Evolutionary conservation across 163 green algal genomes (phyloP).

Genomic region (Trebouxia gelatinosa): DNA sequence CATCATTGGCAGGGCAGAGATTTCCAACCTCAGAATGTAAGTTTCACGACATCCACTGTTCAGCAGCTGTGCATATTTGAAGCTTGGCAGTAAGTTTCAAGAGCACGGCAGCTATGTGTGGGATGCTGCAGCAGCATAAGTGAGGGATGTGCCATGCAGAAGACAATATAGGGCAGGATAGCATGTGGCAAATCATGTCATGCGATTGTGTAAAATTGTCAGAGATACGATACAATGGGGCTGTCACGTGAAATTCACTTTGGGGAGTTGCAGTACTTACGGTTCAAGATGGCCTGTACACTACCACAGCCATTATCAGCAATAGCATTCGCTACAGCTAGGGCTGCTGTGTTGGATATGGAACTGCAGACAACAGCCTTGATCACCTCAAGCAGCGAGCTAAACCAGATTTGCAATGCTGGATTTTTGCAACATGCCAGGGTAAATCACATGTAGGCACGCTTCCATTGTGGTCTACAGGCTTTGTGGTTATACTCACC

Average conservation of each 20-base stretch:
- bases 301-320: slow-evolving; percentile 5
- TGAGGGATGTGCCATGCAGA: too few relatives aligned
- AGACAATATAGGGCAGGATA: too few relatives aligned
- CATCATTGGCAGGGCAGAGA: too few relatives aligned
- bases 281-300: slow-evolving; percentile 5
- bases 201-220: too few relatives aligned
- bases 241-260: not conserved
- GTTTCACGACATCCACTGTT: not conserved
- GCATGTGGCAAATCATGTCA: too few relatives aligned
- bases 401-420: too few relatives aligned
- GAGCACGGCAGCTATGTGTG: not conserved
- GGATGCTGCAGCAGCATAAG: not conserved
- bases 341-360: slow-evolving; percentile 17
- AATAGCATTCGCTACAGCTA: slow-evolving; percentile 14
- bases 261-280: not conserved
- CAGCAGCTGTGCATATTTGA: not conserved
- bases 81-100: not conserved
- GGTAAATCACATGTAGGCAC: too few relatives aligned
- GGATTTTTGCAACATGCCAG: too few relatives aligned
- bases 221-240: not conserved
- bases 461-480: too few relatives aligned
- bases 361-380: slow-evolving; percentile 16
- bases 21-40: not conserved
- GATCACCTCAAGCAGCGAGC: too few relatives aligned
- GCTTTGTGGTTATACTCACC: too few relatives aligned